Evolutionary conservation across 257 asterid species (phyloP).

Genomic region (Solanum acaule): DNA sequence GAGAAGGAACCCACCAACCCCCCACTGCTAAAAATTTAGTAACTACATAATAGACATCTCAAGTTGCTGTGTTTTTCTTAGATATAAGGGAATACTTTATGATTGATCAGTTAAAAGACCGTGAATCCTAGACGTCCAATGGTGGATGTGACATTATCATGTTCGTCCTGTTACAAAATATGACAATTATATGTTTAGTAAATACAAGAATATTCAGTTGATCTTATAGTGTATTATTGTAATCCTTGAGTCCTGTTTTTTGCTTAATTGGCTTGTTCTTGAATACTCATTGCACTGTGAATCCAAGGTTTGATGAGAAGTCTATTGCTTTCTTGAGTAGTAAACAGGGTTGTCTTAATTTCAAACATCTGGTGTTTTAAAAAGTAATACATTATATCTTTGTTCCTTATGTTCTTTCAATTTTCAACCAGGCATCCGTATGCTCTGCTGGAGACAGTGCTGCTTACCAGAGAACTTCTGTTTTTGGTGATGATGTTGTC

Average conservation of each 20-base stretch:
- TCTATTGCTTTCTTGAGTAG: background rate
- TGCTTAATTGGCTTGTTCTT: background rate
- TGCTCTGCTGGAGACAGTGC: conserved; percentile 96
- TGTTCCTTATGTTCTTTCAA: background rate
- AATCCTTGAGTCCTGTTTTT: background rate
- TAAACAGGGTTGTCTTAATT: background rate
- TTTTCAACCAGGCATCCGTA: conserved; percentile 54
- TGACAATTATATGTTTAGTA: background rate
- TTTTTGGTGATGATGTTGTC: conserved; percentile 91
- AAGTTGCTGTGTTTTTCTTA: background rate
- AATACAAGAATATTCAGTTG: background rate
- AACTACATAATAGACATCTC: background rate
- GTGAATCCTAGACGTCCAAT: background rate
- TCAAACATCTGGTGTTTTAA: background rate
- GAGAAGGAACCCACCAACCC: too few species aligned
- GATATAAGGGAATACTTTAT: background rate
- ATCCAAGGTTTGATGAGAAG: background rate
- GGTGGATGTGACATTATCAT: background rate
- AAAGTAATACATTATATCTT: background rate
- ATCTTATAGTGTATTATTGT: background rate
- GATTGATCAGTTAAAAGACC: background rate
- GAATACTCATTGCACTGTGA: background rate
- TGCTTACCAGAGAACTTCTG: conserved; percentile 80
- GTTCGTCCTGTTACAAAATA: background rate
- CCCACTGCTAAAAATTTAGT: background rate